phyloP scores from a whole-genome alignment of 2,329 filamentous ascomycete genomes.

The Aureobasidium subglaciale region DNA sequence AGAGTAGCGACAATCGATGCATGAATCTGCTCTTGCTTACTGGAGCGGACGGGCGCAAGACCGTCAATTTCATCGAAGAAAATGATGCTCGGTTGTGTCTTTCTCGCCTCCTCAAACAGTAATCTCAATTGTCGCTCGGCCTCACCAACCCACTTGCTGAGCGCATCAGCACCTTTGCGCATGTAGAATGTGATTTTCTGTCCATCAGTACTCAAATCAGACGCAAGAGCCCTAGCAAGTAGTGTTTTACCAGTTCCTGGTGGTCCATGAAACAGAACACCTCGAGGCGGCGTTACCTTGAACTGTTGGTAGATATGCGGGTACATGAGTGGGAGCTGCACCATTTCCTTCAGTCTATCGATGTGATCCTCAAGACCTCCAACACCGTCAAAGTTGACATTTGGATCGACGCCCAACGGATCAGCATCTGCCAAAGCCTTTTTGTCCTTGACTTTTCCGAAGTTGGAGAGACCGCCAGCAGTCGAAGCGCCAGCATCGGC shows the following conservation, averaged over 20 bases:
- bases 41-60: slow-evolving; percentile 87
- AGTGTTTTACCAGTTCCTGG: slow-evolving; percentile 97
- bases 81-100: slow-evolving; percentile 96
- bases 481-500: slow-evolving; percentile 47
- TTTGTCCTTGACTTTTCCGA: slow-evolving; percentile 89
- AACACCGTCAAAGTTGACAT: slow-evolving; percentile 88
- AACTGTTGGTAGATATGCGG: slow-evolving; percentile 89
- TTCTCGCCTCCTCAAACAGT: slow-evolving; percentile 90
- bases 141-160: slow-evolving; percentile 99
- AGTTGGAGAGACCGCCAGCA: slow-evolving; percentile 61
- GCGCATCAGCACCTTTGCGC: slow-evolving; percentile 94
- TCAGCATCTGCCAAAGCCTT: slow-evolving; percentile 90
- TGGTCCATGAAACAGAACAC: slow-evolving; percentile 93
- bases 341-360: slow-evolving; percentile 98
- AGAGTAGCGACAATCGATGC: slow-evolving; percentile 93
- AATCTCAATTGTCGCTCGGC: slow-evolving; percentile 90
- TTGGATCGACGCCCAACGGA: slow-evolving; percentile 85
- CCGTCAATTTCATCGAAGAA: slow-evolving; percentile 99
- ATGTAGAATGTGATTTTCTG: slow-evolving; percentile 98
- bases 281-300: slow-evolving; percentile 86
- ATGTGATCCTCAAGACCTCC: slow-evolving; percentile 91
- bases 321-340: slow-evolving; percentile 85
- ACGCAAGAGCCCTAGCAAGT: slow-evolving; percentile 86
- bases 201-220: slow-evolving; percentile 79
- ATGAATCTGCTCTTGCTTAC: slow-evolving; percentile 98